Evolutionary conservation across 2,329 filamentous ascomycete genomes (phyloP), one percentile per base, ranked within the genome.

Genomic region (Microcera coccophila): DNA sequence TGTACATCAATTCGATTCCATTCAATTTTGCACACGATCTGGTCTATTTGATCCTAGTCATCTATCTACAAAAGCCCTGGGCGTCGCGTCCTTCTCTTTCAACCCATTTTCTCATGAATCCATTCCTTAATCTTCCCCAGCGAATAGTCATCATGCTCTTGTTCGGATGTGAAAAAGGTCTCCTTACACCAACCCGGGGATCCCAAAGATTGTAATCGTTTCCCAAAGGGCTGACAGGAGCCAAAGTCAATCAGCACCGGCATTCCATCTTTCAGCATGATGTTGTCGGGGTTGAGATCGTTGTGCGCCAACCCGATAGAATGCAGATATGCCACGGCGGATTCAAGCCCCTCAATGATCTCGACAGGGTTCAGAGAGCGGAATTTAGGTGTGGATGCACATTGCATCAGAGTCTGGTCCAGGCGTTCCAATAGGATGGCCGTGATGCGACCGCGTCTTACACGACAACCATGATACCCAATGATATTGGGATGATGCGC

Each of bases 211-310:
- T 37, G 32, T 12, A 43, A 15, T 9, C 33, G 26, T 16, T 38
- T 31, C 3, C 31, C 50, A 31, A 41, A 37, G 28, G 34, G 21
- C 26, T 28, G 38, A 15, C 39, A 50, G 12, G 49, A 49, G 7
- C 44, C 50, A 34, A 53, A 55, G 22, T 55, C 49, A 16, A 53
- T 49, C n/a, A 55, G 12, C 1, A 50, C 36, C 1, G 50, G 50
- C 44, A 28, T 37, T 4, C 37, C 45, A 21, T 47, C 41, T 16
- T 50, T 40, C 2, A 55, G 16, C 38, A 55, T 42, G 26, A 55
- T 49, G 38, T 55, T 55, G 2, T 34, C 12, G 2, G 53, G 53
- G 29, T 53, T 54, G 17, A 54, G 22, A 35, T 55, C 49, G 39
- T 54, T 55, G 31, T 55, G 53, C 3, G 46, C 47, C 20, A 46